Percentiles rank a stretch among this genome's conserved stretches.
Conservation (phyloP, 139 green algal genomes). For the Micractinium sp. region DNA sequence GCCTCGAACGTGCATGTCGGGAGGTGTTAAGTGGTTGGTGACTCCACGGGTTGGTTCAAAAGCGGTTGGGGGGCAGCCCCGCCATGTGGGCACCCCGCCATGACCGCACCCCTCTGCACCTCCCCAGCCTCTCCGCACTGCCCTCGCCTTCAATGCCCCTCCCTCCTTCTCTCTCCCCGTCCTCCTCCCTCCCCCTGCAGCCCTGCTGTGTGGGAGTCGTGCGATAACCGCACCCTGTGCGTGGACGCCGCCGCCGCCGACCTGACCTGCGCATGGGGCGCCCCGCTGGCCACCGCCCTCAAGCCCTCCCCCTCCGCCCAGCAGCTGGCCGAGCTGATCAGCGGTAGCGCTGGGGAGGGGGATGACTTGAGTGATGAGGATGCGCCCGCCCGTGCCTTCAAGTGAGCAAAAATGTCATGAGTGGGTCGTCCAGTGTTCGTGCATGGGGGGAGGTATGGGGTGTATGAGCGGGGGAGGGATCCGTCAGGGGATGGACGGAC, state of each 20-base stretch:
- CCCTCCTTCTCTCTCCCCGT: not conserved
- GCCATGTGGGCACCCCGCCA: not conserved
- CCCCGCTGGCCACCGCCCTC: not conserved
- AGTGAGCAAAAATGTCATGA: too few species aligned
- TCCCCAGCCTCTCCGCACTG: not conserved
- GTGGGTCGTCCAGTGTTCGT: too few species aligned
- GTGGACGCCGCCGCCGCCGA: not conserved
- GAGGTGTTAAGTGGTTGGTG: too few species aligned
- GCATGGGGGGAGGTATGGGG: too few species aligned
- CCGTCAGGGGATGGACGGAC: too few species aligned
- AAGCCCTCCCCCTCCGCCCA: not conserved
- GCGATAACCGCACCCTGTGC: constrained; percentile 7
- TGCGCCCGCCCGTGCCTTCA: not conserved
- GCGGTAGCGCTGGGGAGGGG: not conserved
- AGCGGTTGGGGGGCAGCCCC: not conserved
- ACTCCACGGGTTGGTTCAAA: too few species aligned
- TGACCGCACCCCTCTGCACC: too few species aligned
- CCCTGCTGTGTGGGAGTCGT: not conserved
- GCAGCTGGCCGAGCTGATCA: not conserved
- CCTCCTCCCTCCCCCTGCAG: not conserved
- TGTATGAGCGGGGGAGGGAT: too few species aligned
- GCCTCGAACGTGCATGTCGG: too few species aligned
- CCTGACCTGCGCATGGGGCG: not conserved
- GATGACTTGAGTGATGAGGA: not conserved
- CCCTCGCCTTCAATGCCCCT: not conserved